Evolutionary conservation across 805 yeast species (phyloP).

Genomic region (Lachancea sp.): DNA sequence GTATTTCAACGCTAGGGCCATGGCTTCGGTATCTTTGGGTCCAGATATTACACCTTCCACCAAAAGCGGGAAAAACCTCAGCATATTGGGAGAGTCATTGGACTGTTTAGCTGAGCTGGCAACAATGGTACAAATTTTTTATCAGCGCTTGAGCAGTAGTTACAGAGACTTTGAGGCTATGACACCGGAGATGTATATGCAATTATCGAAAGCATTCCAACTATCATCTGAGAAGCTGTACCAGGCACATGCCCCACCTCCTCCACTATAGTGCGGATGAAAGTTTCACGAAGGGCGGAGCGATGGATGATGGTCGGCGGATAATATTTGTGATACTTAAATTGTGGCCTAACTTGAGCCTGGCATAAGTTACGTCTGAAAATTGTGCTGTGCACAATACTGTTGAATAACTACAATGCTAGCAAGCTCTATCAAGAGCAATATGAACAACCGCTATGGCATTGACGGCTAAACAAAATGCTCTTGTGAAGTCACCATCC

Average conservation of each 20-base stretch:
- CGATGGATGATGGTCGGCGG: too few relatives aligned
- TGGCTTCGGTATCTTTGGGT: constrained; percentile 23
- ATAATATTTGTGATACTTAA: too few relatives aligned
- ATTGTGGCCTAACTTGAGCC: too few relatives aligned
- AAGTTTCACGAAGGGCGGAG: too few relatives aligned
- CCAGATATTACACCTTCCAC: constrained; percentile 18
- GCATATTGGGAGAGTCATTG: constrained; percentile 38
- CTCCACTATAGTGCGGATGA: constrained; percentile 24
- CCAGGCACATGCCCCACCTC: constrained; percentile 33
- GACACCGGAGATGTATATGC: constrained; percentile 20
- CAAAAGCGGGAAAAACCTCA: constrained; percentile 32
- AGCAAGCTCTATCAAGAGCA: too few relatives aligned
- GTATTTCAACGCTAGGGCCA: constrained; percentile 44
- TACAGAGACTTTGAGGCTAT: constrained; percentile 22
- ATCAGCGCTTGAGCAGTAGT: constrained; percentile 19
- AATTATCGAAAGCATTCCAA: constrained; percentile 22
- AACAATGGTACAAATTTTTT: constrained; percentile 26
- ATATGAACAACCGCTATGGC: too few relatives aligned
- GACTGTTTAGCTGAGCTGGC: constrained; percentile 37
- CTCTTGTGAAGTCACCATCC: too few relatives aligned
- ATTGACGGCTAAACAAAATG: too few relatives aligned
- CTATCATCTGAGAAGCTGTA: constrained; percentile 28
- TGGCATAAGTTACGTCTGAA: too few relatives aligned
- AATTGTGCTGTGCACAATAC: too few relatives aligned
- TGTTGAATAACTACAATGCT: too few relatives aligned